Evolutionary conservation across 768 basidiomycete genomes (phyloP), one percentile per base, ranked within the genome.

Genomic region (Melanogaster broomeanus): DNA sequence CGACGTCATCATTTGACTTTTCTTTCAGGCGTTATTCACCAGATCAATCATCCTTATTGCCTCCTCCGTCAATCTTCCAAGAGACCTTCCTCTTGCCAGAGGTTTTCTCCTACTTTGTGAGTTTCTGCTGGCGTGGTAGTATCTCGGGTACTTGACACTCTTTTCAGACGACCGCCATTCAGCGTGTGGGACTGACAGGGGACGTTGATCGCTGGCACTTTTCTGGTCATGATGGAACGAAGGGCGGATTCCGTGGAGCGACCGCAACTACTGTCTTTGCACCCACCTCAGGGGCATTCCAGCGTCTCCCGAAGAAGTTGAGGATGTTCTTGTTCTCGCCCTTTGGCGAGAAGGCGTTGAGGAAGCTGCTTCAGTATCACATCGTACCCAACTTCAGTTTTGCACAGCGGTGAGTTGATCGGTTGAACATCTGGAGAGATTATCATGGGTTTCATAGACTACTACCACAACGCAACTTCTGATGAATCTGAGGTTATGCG

Each of bases 291-390:
- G 69, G 63, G 53, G 76, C 76, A 41, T 82, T 78, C 56, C 54
- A 71, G 24, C 62, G 58, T 15, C 72, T 85, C 15, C 85, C 85
- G 1, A 59, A 51, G n/a, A 77, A 74, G 45, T 74, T 85, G 21
- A 71, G 70, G 51, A 57, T 75, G 24, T 85, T 75, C 74, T 69
- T 85, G 45, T 85, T 85, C 66, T 84, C 83, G 4, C 80, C 82
- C 1, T 79, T 81, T 48, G 85, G 85, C 7, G 68, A 72, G 28
- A 64, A 57, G 18, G 77, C 67, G 11, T 54, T 87, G 45, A 75
- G 70, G 55, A 85, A 84, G 65, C 51, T 87, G 18, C 58, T 87
- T 13, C 69, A 80, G 40, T 86, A 77, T 66, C 84, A 87, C 65
- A 72, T 81, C 50, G 74, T 81, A 6, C 81, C 81, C 0, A 66